Percentiles rank a stretch among this genome's conserved stretches.
Evolutionary conservation across 371 early-diverging fungal genomes (phyloP).

Genomic region (Rhizopus delemar): DNA sequence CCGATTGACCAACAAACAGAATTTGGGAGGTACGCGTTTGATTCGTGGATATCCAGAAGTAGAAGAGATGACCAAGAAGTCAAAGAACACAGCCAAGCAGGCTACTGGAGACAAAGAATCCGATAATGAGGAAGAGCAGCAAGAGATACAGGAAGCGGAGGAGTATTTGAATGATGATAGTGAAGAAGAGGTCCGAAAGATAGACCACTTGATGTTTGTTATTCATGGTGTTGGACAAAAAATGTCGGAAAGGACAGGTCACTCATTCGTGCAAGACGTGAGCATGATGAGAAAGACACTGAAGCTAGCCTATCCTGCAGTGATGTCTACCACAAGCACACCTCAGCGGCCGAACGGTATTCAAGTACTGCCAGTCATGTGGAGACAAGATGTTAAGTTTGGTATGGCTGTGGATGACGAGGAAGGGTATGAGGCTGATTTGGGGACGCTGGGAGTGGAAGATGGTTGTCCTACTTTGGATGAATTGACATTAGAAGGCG

Average conservation of each 20-base stretch:
- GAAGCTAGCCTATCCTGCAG: constrained; percentile 50
- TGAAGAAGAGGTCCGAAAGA: constrained; percentile 61
- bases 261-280: constrained; percentile 78
- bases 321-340: constrained; percentile 26
- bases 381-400: constrained; percentile 79
- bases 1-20: constrained; percentile 61
- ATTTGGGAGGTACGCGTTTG: constrained; percentile 69
- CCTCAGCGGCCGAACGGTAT: constrained; percentile 55
- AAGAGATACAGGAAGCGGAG: constrained; percentile 39
- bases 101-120: constrained; percentile 32
- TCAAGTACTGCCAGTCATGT: constrained; percentile 81
- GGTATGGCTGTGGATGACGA: constrained; percentile 61
- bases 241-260: constrained; percentile 69
- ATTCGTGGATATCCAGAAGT: constrained; percentile 79
- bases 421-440: constrained; percentile 49
- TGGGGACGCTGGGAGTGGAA: constrained; percentile 56
- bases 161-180: constrained; percentile 56
- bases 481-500: constrained; percentile 78
- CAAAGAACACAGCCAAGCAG: constrained; percentile 22
- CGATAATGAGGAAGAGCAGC: constrained; percentile 34
- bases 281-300: constrained; percentile 69
- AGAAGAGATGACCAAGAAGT: constrained; percentile 40
- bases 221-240: constrained; percentile 84
- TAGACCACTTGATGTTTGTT: constrained; percentile 78
- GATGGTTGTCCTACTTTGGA: constrained; percentile 69